phyloP scores from a whole-genome alignment of 179 eudicot species.

The Nepenthes alata region DNA sequence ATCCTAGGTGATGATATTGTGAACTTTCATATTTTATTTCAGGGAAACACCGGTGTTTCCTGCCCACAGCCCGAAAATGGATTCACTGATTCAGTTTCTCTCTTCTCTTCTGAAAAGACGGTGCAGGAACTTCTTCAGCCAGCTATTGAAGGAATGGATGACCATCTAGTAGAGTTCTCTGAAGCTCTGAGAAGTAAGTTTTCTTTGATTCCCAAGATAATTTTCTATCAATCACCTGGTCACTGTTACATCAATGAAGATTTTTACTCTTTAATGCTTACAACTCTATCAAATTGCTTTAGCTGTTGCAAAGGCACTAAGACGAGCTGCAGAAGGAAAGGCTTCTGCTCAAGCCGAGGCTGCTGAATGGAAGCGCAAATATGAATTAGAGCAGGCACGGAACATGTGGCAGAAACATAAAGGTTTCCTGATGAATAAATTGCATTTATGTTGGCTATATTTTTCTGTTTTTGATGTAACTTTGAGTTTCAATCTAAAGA shows the following conservation, averaged over 20 bases:
- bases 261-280: constrained; percentile 6
- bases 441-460: background rate
- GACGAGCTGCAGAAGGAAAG: constrained; percentile 83
- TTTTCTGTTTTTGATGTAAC: background rate
- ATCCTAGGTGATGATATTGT: background rate
- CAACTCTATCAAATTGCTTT: constrained; percentile 11
- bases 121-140: constrained; percentile 67
- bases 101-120: constrained; percentile 53
- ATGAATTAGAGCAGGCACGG: constrained; percentile 69
- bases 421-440: constrained; percentile 26
- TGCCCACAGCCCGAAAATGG: constrained; percentile 40
- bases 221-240: background rate
- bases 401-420: constrained; percentile 57
- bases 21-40: background rate
- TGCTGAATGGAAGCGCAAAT: constrained; percentile 98
- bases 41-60: constrained; percentile 25
- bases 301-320: constrained; percentile 91
- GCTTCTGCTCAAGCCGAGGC: constrained; percentile 98
- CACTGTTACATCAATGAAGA: background rate
- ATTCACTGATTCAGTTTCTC: constrained; percentile 36
- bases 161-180: constrained; percentile 80
- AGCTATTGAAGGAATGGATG: constrained; percentile 68
- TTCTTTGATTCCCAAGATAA: constrained; percentile 3
- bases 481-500: background rate
- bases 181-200: constrained; percentile 88